phyloP scores from a whole-genome alignment of 345 rosid genomes.

The Syzygium aromaticum region DNA sequence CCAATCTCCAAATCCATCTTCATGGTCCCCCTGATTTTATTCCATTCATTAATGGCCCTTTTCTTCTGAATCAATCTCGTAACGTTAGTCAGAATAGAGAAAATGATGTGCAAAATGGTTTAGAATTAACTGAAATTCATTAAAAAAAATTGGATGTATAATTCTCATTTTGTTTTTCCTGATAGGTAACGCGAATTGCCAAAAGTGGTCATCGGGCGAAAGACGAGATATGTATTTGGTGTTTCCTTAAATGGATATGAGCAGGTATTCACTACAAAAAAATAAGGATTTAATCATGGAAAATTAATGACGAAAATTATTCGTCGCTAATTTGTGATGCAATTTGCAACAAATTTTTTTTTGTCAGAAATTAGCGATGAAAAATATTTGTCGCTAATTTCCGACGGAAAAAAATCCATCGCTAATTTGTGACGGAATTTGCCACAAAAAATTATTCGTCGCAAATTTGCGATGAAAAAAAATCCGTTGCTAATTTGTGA shows the following conservation, averaged over 20 bases:
- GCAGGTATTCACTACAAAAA: too few relatives aligned
- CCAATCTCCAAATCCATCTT: not conserved
- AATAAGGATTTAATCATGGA: too few relatives aligned
- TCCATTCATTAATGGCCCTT: not conserved
- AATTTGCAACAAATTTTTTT: too few relatives aligned
- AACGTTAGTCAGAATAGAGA: not conserved
- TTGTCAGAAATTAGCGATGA: too few relatives aligned
- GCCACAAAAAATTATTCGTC: too few relatives aligned
- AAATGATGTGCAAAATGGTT: not conserved
- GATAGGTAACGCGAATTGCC: not conserved
- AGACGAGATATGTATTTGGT: not conserved
- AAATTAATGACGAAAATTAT: too few relatives aligned
- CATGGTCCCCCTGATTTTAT: not conserved
- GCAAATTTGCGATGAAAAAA: too few relatives aligned
- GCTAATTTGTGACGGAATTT: too few relatives aligned
- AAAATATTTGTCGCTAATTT: too few relatives aligned
- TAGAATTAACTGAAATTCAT: not conserved
- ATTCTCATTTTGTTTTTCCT: not conserved
- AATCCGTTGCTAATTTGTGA: too few relatives aligned
- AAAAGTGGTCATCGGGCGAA: not conserved
- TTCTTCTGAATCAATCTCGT: not conserved
- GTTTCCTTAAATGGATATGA: not conserved
- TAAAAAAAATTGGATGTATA: not conserved
- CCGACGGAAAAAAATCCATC: too few relatives aligned
- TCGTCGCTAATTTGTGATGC: too few relatives aligned